These are phyloP conservation scores for Wickerhamiella parazyma DNA, from an alignment of 805 yeast genomes.

Conservation along the genomic window DNA sequence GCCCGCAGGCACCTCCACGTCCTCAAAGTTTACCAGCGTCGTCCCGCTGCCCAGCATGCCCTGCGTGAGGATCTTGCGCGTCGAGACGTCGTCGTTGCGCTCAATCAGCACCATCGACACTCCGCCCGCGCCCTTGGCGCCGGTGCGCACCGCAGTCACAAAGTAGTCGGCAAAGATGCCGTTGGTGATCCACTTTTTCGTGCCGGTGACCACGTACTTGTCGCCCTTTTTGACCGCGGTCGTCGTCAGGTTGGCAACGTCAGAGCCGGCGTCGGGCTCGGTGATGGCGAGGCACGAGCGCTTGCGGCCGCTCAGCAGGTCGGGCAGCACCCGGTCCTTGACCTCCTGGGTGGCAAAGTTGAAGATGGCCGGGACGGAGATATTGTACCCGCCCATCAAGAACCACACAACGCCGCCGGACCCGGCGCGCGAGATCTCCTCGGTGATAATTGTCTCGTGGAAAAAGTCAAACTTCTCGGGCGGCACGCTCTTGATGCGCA, in stretches of 20 bases:
- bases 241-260: slow-evolving; percentile 31
- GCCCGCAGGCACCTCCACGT: slow-evolving; percentile 31
- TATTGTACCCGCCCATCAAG: slow-evolving; percentile 30
- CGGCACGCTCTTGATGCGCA: slow-evolving; percentile 26
- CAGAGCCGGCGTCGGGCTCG: slow-evolving; percentile 34
- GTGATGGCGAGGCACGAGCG: slow-evolving; percentile 32
- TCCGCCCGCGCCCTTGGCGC: slow-evolving; percentile 29
- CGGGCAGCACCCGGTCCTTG: slow-evolving; percentile 28
- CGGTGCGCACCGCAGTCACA: slow-evolving; percentile 34
- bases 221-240: slow-evolving; percentile 30
- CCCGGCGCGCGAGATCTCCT: slow-evolving; percentile 30
- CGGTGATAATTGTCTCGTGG: slow-evolving; percentile 27
- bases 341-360: slow-evolving; percentile 25
- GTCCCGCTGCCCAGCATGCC: slow-evolving; percentile 33
- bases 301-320: slow-evolving; percentile 27
- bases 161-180: slow-evolving; percentile 32
- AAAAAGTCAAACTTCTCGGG: slow-evolving; percentile 28
- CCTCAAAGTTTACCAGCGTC: slow-evolving; percentile 31
- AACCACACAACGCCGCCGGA: slow-evolving; percentile 32
- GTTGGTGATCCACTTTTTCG: slow-evolving; percentile 35
- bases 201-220: slow-evolving; percentile 29
- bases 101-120: slow-evolving; percentile 29
- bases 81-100: slow-evolving; percentile 26
- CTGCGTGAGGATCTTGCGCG: slow-evolving; percentile 29
- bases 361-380: slow-evolving; percentile 31